Base-by-base conservation (phyloP, 352 stramenopile genomes). In the Halophytophthora polymorphica region DNA sequence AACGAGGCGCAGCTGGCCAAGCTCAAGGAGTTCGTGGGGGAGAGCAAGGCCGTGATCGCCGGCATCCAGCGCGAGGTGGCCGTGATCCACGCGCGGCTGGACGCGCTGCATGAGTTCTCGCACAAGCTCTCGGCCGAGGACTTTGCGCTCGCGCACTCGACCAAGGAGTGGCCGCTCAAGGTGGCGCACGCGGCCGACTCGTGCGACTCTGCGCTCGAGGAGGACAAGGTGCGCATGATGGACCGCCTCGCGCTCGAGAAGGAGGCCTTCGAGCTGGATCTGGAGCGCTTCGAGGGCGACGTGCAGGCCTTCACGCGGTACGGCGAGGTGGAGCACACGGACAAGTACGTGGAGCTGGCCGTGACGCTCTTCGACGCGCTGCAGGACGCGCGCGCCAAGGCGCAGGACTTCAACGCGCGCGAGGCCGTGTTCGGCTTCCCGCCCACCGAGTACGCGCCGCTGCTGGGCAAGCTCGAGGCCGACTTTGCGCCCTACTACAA, bases 141-240 rank as follows among this genome's bases (percentile, higher is more conserved):
- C 60, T 95, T 96, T 41, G 74, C 73, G 15, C 63, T 97, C 11
- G 89, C 88, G 11, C 93, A 93, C 47, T 83, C 77, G 10, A 97
- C 87, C 2, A 96, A 97, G 50, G 87, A 93, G 39, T 93, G 85
- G 85, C 85, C 83, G 3, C 67, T 88, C 3, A 79, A 86, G 6
- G 85, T 97, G 1, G 78, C 88, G 0, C 68, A 88, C 10, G 83
- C 87, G 2, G 83, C 82, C 0, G 83, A 93, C 18, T 86, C 80
- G 11, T 96, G 86, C 41, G 87, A 97, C 46, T 90, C 86, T 6
- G 85, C 85, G 14, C 67, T 97, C 1, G 89, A 97, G 45, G 83
- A 95, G 60, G 88, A 97, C 56, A 97, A 97, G 48, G 80, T 96
- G 31, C 77, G 86, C 23, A 97, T 97, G 90, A 97, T 98, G 88